Evolutionary conservation across 345 rosid species (phyloP).

Genomic region (Carallia pectinifolia): DNA sequence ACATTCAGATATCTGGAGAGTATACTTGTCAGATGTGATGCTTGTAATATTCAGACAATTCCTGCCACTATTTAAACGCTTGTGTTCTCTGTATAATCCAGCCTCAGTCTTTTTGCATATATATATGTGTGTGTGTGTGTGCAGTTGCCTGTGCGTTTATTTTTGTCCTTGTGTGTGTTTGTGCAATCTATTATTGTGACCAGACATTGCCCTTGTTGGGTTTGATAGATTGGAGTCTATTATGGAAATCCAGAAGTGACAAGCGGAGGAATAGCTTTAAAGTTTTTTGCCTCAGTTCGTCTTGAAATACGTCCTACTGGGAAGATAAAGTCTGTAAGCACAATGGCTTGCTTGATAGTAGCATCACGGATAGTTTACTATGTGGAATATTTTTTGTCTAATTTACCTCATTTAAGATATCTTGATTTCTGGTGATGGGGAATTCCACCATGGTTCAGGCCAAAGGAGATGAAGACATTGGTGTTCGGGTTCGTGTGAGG

Average conservation of each 20-base stretch:
- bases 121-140: neutral
- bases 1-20: conserved; percentile 4
- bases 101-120: no score
- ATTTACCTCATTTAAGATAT: conserved; percentile 5
- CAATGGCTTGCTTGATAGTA: conserved; percentile 10
- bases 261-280: conserved; percentile 93
- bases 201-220: conserved; percentile 22
- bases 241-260: conserved; percentile 99
- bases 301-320: conserved; percentile 90
- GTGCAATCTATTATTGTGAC: conserved; percentile 1
- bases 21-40: neutral
- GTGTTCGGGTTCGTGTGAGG: conserved; percentile 88
- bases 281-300: conserved; percentile 93
- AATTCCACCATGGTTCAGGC: conserved; percentile 34
- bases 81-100: conserved; percentile 5
- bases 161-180: neutral
- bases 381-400: conserved; percentile 1
- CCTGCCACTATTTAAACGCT: neutral
- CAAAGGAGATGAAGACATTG: conserved; percentile 94
- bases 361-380: neutral
- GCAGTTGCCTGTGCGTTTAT: neutral
- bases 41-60: no score
- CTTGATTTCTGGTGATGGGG: conserved; percentile 5
- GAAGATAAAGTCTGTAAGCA: conserved; percentile 95
- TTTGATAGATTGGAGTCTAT: conserved; percentile 82